Evolutionary conservation across 2,329 filamentous ascomycete genomes (phyloP), one percentile per base, ranked within the genome.

Genomic region (Phialocephala subalpina): DNA sequence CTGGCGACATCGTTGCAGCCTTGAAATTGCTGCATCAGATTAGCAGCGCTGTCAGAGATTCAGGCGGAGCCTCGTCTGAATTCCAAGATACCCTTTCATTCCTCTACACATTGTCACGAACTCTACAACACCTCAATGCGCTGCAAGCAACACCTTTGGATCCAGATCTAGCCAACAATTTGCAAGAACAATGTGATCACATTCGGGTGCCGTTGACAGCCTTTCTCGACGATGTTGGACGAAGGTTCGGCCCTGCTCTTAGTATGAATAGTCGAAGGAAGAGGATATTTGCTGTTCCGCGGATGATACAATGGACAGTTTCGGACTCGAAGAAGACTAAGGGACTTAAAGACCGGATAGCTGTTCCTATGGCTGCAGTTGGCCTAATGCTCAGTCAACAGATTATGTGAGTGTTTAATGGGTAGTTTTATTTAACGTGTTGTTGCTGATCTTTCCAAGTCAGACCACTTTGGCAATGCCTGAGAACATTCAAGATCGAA

Each of bases 1-100:
- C 36, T 1, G 63, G 63, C 49, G 63, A 65, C 27, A 58, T 65
- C 14, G 58, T 57, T 11, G 14, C 49, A 5, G 47, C 49, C 1
- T 7, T 61, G 12, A 58, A 52, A 12, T 20, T 47, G 3, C 25
- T 61, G 4, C 14, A 45, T 22, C 40, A 65, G 40, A 38, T 65
- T 20, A 52, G 63, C 33, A 25, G 36, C 16, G 63, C 63, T 6
- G 29, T 65, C 18, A 65, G 52, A 29, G 47, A 47, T 7, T 42
- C 62, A 8, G 62, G 57, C 20, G 62, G 62, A 45, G 62, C 62
- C 35, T 59, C 62, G 36, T 58, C 35, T 14, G 56, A 58, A 2
- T 58, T 52, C 47, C n/a, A 52, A 29, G 47, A 52, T 12, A 52
- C 47, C 3, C n/a, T 52, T 29, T 25, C 47, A 20, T 52, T 25